Evolutionary conservation across 2,329 filamentous ascomycete genomes (phyloP).

Genomic region (Metarhizium humberi): DNA sequence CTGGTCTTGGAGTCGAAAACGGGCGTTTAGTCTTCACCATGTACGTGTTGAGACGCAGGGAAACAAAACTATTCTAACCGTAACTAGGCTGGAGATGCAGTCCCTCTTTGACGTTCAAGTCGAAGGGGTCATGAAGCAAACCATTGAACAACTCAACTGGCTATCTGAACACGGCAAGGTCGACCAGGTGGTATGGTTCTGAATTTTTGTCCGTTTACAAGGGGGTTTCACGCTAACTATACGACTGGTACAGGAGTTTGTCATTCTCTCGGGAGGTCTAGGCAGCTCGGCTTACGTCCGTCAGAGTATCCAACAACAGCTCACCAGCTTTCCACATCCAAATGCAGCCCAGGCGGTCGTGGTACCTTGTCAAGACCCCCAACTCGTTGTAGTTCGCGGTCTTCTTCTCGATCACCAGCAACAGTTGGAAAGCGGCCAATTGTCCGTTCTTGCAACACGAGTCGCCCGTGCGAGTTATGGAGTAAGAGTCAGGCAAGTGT

Average conservation of each 20-base stretch:
- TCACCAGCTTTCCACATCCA: constrained; percentile 22
- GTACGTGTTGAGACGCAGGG: constrained; percentile 12
- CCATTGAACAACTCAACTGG: constrained; percentile 31
- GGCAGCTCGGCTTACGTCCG: constrained; percentile 37
- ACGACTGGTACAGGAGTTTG: constrained; percentile 7
- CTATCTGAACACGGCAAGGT: constrained; percentile 17
- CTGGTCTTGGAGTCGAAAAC: constrained; percentile 26
- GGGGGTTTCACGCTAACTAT: too few relatives aligned
- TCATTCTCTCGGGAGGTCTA: constrained; percentile 36
- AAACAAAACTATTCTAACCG: background rate
- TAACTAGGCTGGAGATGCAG: constrained; percentile 30
- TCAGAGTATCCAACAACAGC: constrained; percentile 28
- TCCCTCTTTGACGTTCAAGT: constrained; percentile 33
- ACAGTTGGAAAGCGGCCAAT: constrained; percentile 25
- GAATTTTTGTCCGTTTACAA: too few relatives aligned
- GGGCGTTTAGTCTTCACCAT: constrained; percentile 30
- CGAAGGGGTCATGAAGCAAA: constrained; percentile 27
- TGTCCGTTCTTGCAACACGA: too few relatives aligned
- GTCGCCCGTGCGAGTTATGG: too few relatives aligned
- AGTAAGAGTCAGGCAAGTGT: constrained; percentile 17
- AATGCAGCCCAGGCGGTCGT: constrained; percentile 27
- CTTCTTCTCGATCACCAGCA: constrained; percentile 40
- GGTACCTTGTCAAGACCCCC: constrained; percentile 38
- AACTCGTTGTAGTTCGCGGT: constrained; percentile 45
- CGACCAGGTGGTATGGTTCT: constrained; percentile 22